Percentiles rank a stretch among this genome's conserved stretches.
Conservation (phyloP, 345 rosid species). For the Acer campestre region DNA sequence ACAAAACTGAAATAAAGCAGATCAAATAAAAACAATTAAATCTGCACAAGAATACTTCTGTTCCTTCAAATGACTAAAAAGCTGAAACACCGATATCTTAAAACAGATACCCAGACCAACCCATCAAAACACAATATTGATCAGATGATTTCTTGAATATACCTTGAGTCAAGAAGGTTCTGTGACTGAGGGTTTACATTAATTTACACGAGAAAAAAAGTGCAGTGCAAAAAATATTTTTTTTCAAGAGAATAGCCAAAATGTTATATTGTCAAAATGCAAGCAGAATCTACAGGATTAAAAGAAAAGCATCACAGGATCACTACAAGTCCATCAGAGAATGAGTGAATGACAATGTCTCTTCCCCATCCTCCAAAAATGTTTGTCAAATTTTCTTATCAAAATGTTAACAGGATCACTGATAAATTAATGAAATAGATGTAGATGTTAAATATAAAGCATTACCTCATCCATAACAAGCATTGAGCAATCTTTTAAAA, state of each 20-base stretch:
- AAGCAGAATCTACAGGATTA: not conserved
- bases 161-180: not conserved
- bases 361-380: not conserved
- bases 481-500: constrained; percentile 93
- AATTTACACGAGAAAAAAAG: not conserved
- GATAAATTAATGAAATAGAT: not conserved
- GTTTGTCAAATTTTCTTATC: not conserved
- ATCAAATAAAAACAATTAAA: not conserved
- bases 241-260: not conserved
- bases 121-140: not conserved
- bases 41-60: not conserved
- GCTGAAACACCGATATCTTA: not conserved
- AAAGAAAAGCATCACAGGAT: not conserved
- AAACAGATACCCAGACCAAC: not conserved
- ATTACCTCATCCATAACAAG: constrained; percentile 98
- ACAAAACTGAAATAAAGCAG: constrained; percentile 6
- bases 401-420: not conserved
- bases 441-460: constrained; percentile 7
- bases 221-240: not conserved
- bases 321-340: not conserved
- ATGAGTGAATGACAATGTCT: not conserved
- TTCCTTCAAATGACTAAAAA: not conserved
- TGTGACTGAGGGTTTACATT: not conserved
- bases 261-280: not conserved
- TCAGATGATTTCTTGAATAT: not conserved